Evolutionary conservation across 1,139 yeast species (phyloP), one percentile per base, ranked within the genome.

Genomic region (Yamadazyma sp.): DNA sequence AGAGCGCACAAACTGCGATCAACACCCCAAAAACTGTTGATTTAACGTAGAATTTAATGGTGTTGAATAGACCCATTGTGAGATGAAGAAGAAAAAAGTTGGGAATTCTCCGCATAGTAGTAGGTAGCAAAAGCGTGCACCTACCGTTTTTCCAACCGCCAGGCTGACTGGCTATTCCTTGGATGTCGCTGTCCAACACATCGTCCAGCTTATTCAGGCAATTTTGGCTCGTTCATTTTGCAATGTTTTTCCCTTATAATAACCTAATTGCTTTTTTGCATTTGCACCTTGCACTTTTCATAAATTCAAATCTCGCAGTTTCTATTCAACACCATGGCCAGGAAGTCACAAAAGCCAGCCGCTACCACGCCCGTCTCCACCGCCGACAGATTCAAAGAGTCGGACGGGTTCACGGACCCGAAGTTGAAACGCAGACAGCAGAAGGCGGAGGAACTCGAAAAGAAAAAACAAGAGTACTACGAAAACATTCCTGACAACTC

Each of bases 1-100:
- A 83, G 9, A 80, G 46, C 2, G 89, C 89, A 59, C 86, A 76
- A 0, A 78, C 64, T n/a, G 75, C 56, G 35, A 84, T 60, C 24
- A 81, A 59, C 2, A 72, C 46, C 2, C 81, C 73, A 32, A 80
- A 83, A 5, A 79, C 59, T 1, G 70, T 52, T 2, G 82, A 73
- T 56, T 81, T 82, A 38, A 69, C 49, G 54, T 74, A 76, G 57
- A 78, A 84, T 51, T 78, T 77, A 3, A 44, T 23, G 6, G 38
- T 29, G 23, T 39, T 41, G 29, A 44, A 33, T 16, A 43, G 17
- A 6, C 35, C 35, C 35, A 33, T 33, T 4, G 3, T 22, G n/a
- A 28, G 13, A 10, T 13, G 7, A n/a, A 6, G 29, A 12, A 28
- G 12, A 29, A 29, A 29, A 29, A 29, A 29, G 23, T 29, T 29